Evolutionary conservation across 2,329 filamentous ascomycete genomes (phyloP).

Genomic region (Cercospora brassicicola): DNA sequence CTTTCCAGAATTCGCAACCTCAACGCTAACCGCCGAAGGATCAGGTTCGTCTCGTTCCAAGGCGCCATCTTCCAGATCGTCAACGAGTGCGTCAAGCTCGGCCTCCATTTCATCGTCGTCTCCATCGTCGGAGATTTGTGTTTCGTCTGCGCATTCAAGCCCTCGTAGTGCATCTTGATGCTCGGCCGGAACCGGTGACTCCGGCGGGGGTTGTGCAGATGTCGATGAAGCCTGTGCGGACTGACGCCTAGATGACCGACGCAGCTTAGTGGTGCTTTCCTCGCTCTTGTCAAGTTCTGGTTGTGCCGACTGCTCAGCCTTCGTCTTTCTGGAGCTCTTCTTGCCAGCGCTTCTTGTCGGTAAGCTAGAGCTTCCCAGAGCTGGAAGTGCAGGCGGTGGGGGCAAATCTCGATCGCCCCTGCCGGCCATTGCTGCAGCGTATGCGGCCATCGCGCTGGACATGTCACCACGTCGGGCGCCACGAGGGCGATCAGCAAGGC

Average conservation of each 20-base stretch:
- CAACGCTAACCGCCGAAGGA: slow-evolving; percentile 85
- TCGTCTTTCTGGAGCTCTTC: slow-evolving; percentile 23
- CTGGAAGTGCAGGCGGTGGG: slow-evolving; percentile 40
- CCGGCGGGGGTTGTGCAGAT: slow-evolving; percentile 18
- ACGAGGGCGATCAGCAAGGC: slow-evolving; percentile 68
- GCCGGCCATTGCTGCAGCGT: slow-evolving; percentile 70
- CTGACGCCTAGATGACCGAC: slow-evolving; percentile 39
- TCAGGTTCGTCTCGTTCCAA: slow-evolving; percentile 73
- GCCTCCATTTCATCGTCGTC: slow-evolving; percentile 61
- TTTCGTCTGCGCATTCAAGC: slow-evolving; percentile 91
- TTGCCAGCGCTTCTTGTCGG: slow-evolving; percentile 31
- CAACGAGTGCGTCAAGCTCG: slow-evolving; percentile 82
- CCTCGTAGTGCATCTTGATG: slow-evolving; percentile 62
- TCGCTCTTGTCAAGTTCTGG: slow-evolving; percentile 26
- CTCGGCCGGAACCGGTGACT: slow-evolving; percentile 46
- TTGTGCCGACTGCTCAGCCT: slow-evolving; percentile 28
- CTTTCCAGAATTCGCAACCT: slow-evolving; percentile 81
- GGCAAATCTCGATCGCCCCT: slow-evolving; percentile 41
- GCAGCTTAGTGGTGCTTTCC: slow-evolving; percentile 28
- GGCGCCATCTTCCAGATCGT: slow-evolving; percentile 83
- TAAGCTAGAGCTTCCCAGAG: slow-evolving; percentile 33
- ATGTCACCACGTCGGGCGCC: slow-evolving; percentile 62
- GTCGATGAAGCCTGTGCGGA: slow-evolving; percentile 32
- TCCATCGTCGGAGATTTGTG: slow-evolving; percentile 73
- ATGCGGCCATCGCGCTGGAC: slow-evolving; percentile 69